Conservation (phyloP, 805 yeast species). For the Zygosaccharomyces pseudorouxii region DNA sequence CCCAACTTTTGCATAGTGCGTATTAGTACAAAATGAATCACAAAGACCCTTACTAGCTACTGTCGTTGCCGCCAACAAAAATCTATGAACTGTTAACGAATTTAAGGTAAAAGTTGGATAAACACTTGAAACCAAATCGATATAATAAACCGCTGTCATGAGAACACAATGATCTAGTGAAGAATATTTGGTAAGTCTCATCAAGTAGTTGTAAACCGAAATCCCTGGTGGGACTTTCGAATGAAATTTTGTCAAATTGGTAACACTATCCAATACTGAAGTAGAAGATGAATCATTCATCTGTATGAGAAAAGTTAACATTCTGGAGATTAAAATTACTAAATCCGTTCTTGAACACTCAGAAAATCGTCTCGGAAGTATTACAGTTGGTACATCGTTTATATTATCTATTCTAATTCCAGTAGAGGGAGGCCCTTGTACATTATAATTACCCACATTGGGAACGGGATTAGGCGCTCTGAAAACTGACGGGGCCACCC, state of each 20-base stretch:
- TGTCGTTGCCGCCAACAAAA: constrained; percentile 82
- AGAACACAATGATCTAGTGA: constrained; percentile 79
- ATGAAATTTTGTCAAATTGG: constrained; percentile 75
- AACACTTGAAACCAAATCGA: constrained; percentile 74
- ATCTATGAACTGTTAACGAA: constrained; percentile 90
- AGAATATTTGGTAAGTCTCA: constrained; percentile 77
- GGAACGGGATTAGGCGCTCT: background rate
- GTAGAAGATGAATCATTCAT: constrained; percentile 53
- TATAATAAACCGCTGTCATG: constrained; percentile 79
- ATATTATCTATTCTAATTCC: constrained; percentile 2
- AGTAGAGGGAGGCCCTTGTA: background rate
- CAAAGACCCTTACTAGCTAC: constrained; percentile 87
- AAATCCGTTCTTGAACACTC: constrained; percentile 68
- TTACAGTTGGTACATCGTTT: constrained; percentile 18
- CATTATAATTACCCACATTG: background rate
- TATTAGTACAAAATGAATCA: constrained; percentile 89
- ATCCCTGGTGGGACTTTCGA: constrained; percentile 90
- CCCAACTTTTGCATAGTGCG: constrained; percentile 93
- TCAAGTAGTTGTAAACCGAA: constrained; percentile 69
- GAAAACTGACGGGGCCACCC: constrained; percentile 5
- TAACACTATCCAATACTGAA: constrained; percentile 7
- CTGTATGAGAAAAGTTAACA: constrained; percentile 69
- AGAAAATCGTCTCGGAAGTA: constrained; percentile 43
- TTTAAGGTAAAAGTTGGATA: constrained; percentile 79
- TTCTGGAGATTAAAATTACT: constrained; percentile 66